phyloP scores from a whole-genome alignment of 768 basidiomycete species.

The Collybiopsis confluens region DNA sequence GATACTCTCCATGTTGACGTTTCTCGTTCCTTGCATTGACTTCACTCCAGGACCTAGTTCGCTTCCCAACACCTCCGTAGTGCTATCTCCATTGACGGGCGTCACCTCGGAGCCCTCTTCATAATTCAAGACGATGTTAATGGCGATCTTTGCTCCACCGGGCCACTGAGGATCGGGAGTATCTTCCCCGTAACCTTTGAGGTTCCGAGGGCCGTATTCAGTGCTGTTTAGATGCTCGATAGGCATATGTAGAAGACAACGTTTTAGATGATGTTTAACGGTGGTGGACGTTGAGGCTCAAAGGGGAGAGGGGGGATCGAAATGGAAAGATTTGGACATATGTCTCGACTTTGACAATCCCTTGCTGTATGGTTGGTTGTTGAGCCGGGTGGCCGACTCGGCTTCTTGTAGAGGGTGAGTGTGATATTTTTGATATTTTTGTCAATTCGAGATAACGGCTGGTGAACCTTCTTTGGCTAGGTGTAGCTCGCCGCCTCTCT shows the following conservation, averaged over 20 bases:
- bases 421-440: no score
- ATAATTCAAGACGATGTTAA: slow-evolving; percentile 8
- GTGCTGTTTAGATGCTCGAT: not conserved
- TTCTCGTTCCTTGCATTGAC: slow-evolving; percentile 1
- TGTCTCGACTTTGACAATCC: no score
- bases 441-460: no score
- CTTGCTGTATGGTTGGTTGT: no score
- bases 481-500: no score
- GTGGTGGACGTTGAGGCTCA: no score
- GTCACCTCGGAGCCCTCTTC: slow-evolving; percentile 10
- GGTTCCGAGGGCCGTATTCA: slow-evolving; percentile 9
- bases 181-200: slow-evolving; percentile 9
- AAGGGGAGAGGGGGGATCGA: no score
- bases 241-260: not conserved
- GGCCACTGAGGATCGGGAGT: slow-evolving; percentile 12
- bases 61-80: slow-evolving; percentile 1
- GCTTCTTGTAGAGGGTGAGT: no score
- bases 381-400: no score
- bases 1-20: slow-evolving; percentile 5
- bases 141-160: slow-evolving; percentile 9
- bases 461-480: no score
- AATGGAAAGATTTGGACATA: no score
- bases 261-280: no score
- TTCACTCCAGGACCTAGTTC: slow-evolving; percentile 3
- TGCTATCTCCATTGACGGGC: slow-evolving; percentile 3